Percentiles rank a stretch among this genome's conserved stretches.
Conservation (phyloP, 108 stramenopile genomes). For the Nitzschia sp. region DNA sequence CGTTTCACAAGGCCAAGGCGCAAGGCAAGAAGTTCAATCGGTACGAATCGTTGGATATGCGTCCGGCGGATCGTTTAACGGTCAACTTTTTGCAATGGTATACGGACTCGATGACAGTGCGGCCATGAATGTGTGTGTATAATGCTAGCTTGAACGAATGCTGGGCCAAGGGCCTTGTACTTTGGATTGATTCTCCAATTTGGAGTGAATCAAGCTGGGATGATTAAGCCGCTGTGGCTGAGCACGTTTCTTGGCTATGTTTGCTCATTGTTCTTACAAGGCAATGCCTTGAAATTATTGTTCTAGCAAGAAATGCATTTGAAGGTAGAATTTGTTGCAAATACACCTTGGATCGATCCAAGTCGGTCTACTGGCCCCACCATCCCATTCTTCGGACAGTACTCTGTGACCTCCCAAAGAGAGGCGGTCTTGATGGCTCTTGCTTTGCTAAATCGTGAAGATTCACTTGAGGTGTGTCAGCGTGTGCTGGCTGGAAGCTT, state of each 20-base stretch:
- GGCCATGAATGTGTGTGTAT: neutral
- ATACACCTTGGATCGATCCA: no score
- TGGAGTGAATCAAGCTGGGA: neutral
- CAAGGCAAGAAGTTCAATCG: conserved; percentile 8
- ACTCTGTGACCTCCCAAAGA: neutral
- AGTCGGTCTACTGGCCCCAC: neutral
- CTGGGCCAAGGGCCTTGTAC: neutral
- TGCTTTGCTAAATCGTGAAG: neutral
- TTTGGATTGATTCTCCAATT: neutral
- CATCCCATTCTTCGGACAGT: neutral
- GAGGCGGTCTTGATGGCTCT: neutral
- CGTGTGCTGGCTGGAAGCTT: neutral
- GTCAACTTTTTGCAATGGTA: conserved; percentile 15
- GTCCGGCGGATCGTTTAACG: conserved; percentile 4
- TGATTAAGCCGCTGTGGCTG: neutral
- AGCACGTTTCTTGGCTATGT: conserved; percentile 16
- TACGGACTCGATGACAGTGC: neutral
- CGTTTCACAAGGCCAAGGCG: neutral
- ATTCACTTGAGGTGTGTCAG: neutral
- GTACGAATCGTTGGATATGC: conserved; percentile 10
- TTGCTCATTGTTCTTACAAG: neutral
- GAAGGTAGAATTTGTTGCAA: neutral
- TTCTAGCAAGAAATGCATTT: no score
- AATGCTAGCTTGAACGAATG: conserved; percentile 7
- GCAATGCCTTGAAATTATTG: conserved; percentile 11